Percentiles rank a stretch among this genome's conserved stretches.
These are phyloP conservation scores for Talaromyces thailandensis DNA, from an alignment of 495 filamentous ascomycete species.

Conservation along the genomic window DNA sequence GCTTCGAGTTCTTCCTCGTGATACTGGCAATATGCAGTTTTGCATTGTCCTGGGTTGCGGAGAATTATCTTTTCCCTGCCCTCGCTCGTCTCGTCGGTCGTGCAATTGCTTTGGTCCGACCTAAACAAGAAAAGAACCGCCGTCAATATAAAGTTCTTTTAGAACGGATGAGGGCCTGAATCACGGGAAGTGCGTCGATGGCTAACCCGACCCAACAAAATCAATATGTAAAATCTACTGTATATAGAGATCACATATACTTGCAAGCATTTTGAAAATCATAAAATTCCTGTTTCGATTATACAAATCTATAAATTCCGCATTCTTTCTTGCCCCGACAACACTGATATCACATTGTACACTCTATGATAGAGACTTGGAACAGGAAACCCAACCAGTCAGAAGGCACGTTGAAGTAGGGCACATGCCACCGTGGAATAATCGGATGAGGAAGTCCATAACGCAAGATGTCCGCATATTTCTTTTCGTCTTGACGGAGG, in stretches of 20 bases:
- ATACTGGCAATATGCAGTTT: slow-evolving; percentile 60
- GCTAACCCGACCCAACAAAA: neutral
- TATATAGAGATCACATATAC: neutral
- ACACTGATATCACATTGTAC: neutral
- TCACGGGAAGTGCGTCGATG: neutral
- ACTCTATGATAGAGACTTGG: neutral
- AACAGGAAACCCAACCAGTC: neutral
- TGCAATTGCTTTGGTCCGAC: slow-evolving; percentile 43
- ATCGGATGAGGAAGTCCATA: neutral
- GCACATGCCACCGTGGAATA: neutral
- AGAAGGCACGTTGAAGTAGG: neutral
- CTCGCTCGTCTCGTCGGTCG: slow-evolving; percentile 62
- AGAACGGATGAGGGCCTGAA: slow-evolving; percentile 56
- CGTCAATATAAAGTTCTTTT: slow-evolving; percentile 80
- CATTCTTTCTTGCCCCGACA: neutral
- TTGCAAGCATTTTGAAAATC: neutral
- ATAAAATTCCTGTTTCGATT: neutral
- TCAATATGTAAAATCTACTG: neutral
- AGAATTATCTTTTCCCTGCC: slow-evolving; percentile 58
- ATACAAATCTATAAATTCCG: neutral
- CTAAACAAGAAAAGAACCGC: slow-evolving; percentile 56
- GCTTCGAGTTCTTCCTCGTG: slow-evolving; percentile 65
- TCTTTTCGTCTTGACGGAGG: neutral
- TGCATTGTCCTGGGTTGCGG: slow-evolving; percentile 54
- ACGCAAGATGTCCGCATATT: neutral